Percentiles rank a stretch among this genome's conserved stretches.
phyloP scores from a whole-genome alignment of 2,329 filamentous ascomycete genomes.

The Daldinia sp. region DNA sequence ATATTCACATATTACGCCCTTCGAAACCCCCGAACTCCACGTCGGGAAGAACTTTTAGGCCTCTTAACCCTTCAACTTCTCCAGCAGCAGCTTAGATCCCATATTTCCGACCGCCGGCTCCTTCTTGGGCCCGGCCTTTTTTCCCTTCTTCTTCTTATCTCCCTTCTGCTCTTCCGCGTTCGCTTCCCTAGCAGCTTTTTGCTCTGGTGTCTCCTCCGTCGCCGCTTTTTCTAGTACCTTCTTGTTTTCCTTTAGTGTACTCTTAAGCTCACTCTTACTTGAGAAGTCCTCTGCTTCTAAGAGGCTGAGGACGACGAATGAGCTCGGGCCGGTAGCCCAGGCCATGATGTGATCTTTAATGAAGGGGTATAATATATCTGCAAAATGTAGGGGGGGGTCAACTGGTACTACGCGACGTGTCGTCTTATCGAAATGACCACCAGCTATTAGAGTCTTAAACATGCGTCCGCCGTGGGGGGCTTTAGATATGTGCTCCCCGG shows the following conservation, averaged over 20 bases:
- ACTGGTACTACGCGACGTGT: slow-evolving; percentile 75
- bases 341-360: slow-evolving; percentile 77
- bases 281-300: slow-evolving; percentile 78
- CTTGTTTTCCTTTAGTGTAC: slow-evolving; percentile 76
- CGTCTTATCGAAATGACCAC: slow-evolving; percentile 82
- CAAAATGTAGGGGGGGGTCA: slow-evolving; percentile 81
- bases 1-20: neutral
- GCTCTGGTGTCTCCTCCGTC: slow-evolving; percentile 63
- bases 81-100: slow-evolving; percentile 68
- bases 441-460: slow-evolving; percentile 90
- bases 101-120: slow-evolving; percentile 64
- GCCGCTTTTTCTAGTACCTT: slow-evolving; percentile 74
- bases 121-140: slow-evolving; percentile 52
- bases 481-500: slow-evolving; percentile 65
- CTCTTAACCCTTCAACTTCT: slow-evolving; percentile 56
- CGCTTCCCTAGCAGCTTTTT: slow-evolving; percentile 60
- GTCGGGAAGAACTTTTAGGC: neutral
- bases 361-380: slow-evolving; percentile 79
- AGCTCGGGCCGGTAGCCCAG: slow-evolving; percentile 88
- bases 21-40: neutral
- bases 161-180: slow-evolving; percentile 56
- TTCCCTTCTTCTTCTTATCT: slow-evolving; percentile 52
- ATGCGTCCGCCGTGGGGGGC: slow-evolving; percentile 76
- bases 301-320: slow-evolving; percentile 85
- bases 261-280: slow-evolving; percentile 71